Evolutionary conservation across 2,329 filamentous ascomycete genomes (phyloP), one percentile per base, ranked within the genome.

Genomic region (Aspergillus sp.): DNA sequence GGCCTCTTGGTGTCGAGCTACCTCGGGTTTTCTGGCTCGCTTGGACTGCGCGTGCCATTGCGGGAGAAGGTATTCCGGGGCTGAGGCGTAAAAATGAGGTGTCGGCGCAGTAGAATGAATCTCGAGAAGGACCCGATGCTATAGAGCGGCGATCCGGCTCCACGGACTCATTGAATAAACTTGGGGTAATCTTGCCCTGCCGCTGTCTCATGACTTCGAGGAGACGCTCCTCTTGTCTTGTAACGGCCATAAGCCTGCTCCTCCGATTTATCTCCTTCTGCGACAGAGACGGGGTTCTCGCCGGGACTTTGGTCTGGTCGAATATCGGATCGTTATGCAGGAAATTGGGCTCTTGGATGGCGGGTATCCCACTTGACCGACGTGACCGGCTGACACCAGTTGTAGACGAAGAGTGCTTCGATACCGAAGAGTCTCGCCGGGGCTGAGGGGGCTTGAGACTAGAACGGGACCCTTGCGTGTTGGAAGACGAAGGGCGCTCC

Each of bases 221-320:
- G 1, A 85, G 74, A 46, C 79, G 75, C 63, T 84, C 81, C 70
- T 85, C 83, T 68, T 84, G 82, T 58, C 81, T 75, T 0, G 83
- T 85, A 28, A 85, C 83, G 15, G 81, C 79, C 72, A 85, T 84
- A 22, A 84, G 71, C 47, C 79, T 77, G 62, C 80, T 81, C 63
- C 80, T 74, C 54, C 78, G 71, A 61, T 78, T 75, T 17, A 68
- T 65, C 59, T 76, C 69, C 50, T 70, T 71, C 31, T 68, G 69
- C 2, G 73, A 62, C 22, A 60, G 25, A 9, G 57, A 54, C 7
- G 69, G 9, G 60, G n/a, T 54, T 34, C 62, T 47, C 60, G 64
- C 34, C 59, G 56, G 34, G 38, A 45, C 38, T 34, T 58, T 60
- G n/a, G 55, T 66, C 49, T 71, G 69, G 25, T 61, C 69, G 58